Conservation (phyloP, 257 asterid species). For the Coffea eugenioides region DNA sequence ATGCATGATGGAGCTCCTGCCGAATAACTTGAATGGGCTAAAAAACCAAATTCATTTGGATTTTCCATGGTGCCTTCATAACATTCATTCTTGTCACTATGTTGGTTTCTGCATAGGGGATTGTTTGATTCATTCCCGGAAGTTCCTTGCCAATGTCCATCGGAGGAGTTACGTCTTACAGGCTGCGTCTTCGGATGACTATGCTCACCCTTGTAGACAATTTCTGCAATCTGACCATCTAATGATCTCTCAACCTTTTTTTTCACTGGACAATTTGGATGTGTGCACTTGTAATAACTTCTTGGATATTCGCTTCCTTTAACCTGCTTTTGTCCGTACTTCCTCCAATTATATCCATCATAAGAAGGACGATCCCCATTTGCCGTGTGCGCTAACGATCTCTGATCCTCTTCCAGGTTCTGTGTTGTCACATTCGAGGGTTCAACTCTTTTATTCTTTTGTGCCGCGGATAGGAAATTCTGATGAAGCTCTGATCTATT, state of each 20-base stretch:
- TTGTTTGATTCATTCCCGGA: slow-evolving; percentile 27
- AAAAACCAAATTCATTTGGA: slow-evolving; percentile 30
- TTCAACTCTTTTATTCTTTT: slow-evolving; percentile 17
- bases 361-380: slow-evolving; percentile 43
- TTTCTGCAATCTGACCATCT: slow-evolving; percentile 66
- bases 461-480: slow-evolving; percentile 12
- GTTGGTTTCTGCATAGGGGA: slow-evolving; percentile 22
- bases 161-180: slow-evolving; percentile 26
- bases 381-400: slow-evolving; percentile 22
- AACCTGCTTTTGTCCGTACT: slow-evolving; percentile 90
- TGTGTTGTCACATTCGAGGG: slow-evolving; percentile 19
- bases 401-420: slow-evolving; percentile 36
- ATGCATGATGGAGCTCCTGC: slow-evolving; percentile 19
- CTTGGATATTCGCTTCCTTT: slow-evolving; percentile 83
- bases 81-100: slow-evolving; percentile 21
- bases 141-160: slow-evolving; percentile 30
- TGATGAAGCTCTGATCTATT: slow-evolving; percentile 20
- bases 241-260: slow-evolving; percentile 65
- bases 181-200: slow-evolving; percentile 60
- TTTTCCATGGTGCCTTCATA: slow-evolving; percentile 21
- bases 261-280: slow-evolving; percentile 74
- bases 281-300: slow-evolving; percentile 86
- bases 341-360: slow-evolving; percentile 88
- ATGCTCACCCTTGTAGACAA: slow-evolving; percentile 77
- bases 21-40: slow-evolving; percentile 26